Evolutionary conservation across 2,329 filamentous ascomycete species (phyloP), one percentile per base, ranked within the genome.

Genomic region (Microdochium bolleyi): DNA sequence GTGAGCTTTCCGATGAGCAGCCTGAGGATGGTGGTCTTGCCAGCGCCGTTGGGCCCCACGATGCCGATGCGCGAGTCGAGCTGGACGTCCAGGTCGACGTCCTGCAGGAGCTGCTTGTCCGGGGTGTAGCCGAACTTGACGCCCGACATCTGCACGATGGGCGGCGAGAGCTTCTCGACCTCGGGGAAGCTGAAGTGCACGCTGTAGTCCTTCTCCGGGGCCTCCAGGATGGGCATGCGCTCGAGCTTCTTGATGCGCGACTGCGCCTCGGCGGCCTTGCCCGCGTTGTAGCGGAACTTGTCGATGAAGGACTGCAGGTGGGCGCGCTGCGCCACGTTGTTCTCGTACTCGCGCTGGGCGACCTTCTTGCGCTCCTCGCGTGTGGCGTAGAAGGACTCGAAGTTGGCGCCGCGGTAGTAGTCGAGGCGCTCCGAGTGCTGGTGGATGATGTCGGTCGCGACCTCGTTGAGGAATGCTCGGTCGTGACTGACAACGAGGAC

Each of bases 181-280:
- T 96, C 91, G 10, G 94, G 94, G 75, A 99, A 99, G 61, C 86
- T 88, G 82, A 99, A 99, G 66, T 96, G 89, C 55, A 99, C 94
- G 52, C 83, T 90, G 77, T 99, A 99, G 70, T 96, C 92, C 55
- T 85, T 84, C 74, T 99, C 94, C 5, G 94, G 95, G 1, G 92
- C 69, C 62, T 95, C 88, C 51, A 99, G 80, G 1, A 96, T 76
- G 1, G 95, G 94, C 89, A 99, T 96, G 65, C 88, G 90, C 71
- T 99, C 95, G 56, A 99, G 78, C 69, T 99, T 99, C 80, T 99
- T 99, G 81, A 99, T 97, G 64, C 94, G 86, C 1, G 92, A 97
- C 67, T 99, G 94, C 1, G 94, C 94, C 76, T 99, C 94, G 9
- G 92, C 96, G 1, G 94, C 96, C 71, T 99, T 99, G 64, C 92